Percentiles rank a stretch among this genome's conserved stretches.
phyloP scores from a whole-genome alignment of 2,329 filamentous ascomycete species.

The Aureobasidium musti region DNA sequence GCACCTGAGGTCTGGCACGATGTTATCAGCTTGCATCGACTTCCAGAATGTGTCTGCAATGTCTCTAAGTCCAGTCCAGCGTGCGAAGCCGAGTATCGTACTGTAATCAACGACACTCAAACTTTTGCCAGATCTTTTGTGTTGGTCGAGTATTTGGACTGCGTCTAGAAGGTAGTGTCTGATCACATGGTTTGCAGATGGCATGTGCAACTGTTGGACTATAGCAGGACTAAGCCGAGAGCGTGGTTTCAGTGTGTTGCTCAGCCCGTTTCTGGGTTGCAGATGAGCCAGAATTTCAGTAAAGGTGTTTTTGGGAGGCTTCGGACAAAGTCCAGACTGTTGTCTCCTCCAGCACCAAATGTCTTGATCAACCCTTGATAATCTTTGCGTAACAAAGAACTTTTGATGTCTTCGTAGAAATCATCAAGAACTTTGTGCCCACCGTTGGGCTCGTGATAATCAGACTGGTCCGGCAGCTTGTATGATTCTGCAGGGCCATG shows the following conservation, averaged over 20 bases:
- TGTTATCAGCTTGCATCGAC: conserved; percentile 43
- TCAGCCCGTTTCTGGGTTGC: conserved; percentile 58
- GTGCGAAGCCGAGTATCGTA: conserved; percentile 56
- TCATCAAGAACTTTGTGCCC: not conserved
- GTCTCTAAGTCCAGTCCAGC: conserved; percentile 49
- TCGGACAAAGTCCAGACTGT: conserved; percentile 38
- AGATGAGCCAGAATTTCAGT: conserved; percentile 64
- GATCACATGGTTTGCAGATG: conserved; percentile 44
- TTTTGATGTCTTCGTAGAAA: not conserved
- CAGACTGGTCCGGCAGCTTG: not conserved
- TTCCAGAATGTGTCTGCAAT: conserved; percentile 53
- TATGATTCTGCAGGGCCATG: not conserved
- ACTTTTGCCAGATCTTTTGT: conserved; percentile 42
- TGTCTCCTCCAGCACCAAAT: conserved; percentile 29
- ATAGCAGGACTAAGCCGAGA: conserved; percentile 54
- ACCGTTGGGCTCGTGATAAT: not conserved
- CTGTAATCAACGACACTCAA: conserved; percentile 54
- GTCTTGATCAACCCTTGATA: conserved; percentile 4
- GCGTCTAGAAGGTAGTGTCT: conserved; percentile 46
- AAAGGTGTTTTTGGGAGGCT: conserved; percentile 59
- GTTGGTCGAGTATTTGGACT: conserved; percentile 43
- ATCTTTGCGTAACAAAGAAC: conserved; percentile 16
- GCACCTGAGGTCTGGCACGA: conserved; percentile 52
- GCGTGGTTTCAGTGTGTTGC: conserved; percentile 51
- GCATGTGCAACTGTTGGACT: conserved; percentile 48